These are phyloP conservation scores for Lonicera japonica DNA, from an alignment of 129 eudicot genomes.

Conservation along the genomic window DNA sequence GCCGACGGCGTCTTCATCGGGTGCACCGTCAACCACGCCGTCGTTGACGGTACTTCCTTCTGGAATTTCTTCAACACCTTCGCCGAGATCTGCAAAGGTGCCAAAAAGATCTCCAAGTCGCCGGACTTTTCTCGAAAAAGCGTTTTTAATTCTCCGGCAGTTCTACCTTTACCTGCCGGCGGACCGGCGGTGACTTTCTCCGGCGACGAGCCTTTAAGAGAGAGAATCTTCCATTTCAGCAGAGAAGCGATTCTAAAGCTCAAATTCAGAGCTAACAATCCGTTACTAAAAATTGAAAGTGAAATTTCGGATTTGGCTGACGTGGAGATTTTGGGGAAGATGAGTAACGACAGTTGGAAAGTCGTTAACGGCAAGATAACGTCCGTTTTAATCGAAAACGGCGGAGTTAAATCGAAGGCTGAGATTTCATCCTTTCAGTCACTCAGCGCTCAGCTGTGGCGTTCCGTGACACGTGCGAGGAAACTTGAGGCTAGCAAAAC, in stretches of 20 bases:
- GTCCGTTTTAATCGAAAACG: constrained; percentile 3
- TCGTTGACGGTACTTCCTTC: constrained; percentile 78
- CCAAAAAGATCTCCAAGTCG: constrained; percentile 26
- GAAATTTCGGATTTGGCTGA: constrained; percentile 23
- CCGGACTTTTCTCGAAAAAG: constrained; percentile 55
- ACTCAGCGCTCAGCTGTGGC: constrained; percentile 61
- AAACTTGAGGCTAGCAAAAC: constrained; percentile 31
- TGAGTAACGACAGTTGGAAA: constrained; percentile 31
- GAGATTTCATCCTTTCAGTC: constrained; percentile 80
- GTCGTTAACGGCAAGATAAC: constrained; percentile 20
- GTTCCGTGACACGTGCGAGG: constrained; percentile 72
- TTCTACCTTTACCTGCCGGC: constrained; percentile 45
- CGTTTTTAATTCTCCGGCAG: constrained; percentile 57
- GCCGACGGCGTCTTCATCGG: constrained; percentile 62
- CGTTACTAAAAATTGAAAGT: constrained; percentile 18
- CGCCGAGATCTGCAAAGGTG: constrained; percentile 55
- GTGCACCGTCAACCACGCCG: constrained; percentile 72
- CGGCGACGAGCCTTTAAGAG: constrained; percentile 69
- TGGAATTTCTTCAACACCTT: constrained; percentile 89
- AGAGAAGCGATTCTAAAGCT: constrained; percentile 56
- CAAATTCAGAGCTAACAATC: constrained; percentile 57
- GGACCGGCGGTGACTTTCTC: constrained; percentile 76
- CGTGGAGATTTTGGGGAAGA: constrained; percentile 33
- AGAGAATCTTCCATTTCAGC: constrained; percentile 66
- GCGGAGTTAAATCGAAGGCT: constrained; percentile 25